These are phyloP conservation scores for Soucietia sequanensis DNA, from an alignment of 805 yeast species.

Conservation along the genomic window DNA sequence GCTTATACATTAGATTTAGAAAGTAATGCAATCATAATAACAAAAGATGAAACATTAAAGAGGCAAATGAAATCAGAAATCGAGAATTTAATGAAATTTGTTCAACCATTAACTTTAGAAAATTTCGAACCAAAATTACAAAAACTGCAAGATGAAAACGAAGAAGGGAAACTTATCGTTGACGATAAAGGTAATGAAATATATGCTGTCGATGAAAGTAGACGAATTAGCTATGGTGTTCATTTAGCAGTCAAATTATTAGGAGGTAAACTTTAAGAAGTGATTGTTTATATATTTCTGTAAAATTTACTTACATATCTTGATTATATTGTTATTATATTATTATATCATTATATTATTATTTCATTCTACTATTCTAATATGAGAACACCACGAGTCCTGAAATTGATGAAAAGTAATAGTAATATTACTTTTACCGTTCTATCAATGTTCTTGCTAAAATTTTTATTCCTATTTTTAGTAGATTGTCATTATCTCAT, in stretches of 20 bases:
- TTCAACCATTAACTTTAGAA: constrained; percentile 51
- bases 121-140: constrained; percentile 50
- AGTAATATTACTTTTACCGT: too few species aligned
- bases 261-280: constrained; percentile 55
- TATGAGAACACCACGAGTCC: too few species aligned
- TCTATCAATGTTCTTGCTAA: too few species aligned
- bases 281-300: too few species aligned
- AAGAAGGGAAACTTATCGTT: constrained; percentile 18
- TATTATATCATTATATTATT: neutral
- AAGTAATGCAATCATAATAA: constrained; percentile 77
- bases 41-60: constrained; percentile 63
- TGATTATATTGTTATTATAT: too few species aligned
- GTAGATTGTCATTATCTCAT: too few species aligned
- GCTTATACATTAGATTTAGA: constrained; percentile 88
- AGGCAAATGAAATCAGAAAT: constrained; percentile 60
- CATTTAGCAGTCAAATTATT: constrained; percentile 63
- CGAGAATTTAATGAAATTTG: constrained; percentile 52
- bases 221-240: constrained; percentile 63
- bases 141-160: neutral
- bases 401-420: too few species aligned
- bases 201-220: constrained; percentile 49
- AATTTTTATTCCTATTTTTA: too few species aligned
- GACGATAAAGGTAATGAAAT: constrained; percentile 43
- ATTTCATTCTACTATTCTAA: too few species aligned
- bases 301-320: constrained; percentile 1